These are phyloP conservation scores for Oryza brachyantha DNA, from an alignment of 176 grass and related monocot genomes.

Conservation along the genomic window DNA sequence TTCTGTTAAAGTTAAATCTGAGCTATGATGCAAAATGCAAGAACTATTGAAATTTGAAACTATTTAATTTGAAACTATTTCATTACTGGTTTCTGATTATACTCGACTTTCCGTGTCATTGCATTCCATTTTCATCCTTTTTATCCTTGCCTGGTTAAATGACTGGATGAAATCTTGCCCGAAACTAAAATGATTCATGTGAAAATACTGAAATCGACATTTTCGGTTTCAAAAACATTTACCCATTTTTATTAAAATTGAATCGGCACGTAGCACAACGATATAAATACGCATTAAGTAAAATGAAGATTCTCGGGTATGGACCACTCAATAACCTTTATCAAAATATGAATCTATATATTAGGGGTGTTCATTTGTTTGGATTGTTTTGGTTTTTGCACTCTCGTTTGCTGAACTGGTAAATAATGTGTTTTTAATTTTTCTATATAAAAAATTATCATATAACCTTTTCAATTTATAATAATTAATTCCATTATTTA, in stretches of 20 bases:
- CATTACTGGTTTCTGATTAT: not conserved
- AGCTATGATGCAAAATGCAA: slow-evolving; percentile 28
- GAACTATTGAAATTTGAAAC: no score
- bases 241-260: not conserved
- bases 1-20: slow-evolving; percentile 27
- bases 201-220: not conserved
- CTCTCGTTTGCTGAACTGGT: no score
- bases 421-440: no score
- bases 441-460: no score
- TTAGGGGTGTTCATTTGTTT: no score
- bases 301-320: not conserved
- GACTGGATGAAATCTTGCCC: not conserved
- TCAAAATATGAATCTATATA: no score
- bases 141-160: not conserved
- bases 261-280: not conserved
- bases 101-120: not conserved
- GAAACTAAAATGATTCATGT: not conserved
- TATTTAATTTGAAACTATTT: no score
- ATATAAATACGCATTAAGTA: not conserved
- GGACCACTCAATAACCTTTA: not conserved
- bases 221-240: no score
- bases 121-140: not conserved
- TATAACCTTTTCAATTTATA: no score
- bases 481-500: no score
- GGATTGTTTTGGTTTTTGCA: no score